phyloP scores from a whole-genome alignment of 495 filamentous ascomycete genomes.

The Aspergillus taichungensis region DNA sequence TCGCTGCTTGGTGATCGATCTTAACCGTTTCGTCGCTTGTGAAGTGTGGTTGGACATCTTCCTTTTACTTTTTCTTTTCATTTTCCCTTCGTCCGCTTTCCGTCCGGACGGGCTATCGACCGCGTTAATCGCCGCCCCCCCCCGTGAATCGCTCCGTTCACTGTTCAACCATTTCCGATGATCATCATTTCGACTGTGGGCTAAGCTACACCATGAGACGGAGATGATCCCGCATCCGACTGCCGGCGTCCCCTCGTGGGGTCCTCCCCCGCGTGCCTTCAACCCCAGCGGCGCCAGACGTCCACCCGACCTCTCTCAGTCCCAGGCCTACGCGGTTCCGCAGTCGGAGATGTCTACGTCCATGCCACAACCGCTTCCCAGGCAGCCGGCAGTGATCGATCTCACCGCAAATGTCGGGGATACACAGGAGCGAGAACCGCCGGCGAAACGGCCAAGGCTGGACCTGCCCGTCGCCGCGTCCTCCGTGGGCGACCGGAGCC shows the following conservation, averaged over 20 bases:
- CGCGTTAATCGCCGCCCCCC: no score
- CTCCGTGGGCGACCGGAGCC: slow-evolving; percentile 14
- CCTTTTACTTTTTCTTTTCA: no score
- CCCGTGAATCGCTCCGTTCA: no score
- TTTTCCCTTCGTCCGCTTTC: no score
- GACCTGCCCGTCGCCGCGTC: slow-evolving; percentile 20
- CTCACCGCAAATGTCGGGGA: slow-evolving; percentile 24
- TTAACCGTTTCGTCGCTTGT: no score
- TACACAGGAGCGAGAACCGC: slow-evolving; percentile 31
- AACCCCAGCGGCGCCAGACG: slow-evolving; percentile 27
- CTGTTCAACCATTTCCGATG: slow-evolving; percentile 8
- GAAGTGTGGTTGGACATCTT: no score
- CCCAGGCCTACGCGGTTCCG: slow-evolving; percentile 18
- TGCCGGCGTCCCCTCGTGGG: slow-evolving; percentile 37
- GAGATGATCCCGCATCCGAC: slow-evolving; percentile 42
- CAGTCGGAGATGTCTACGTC: slow-evolving; percentile 20
- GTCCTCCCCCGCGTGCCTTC: slow-evolving; percentile 28
- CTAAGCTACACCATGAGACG: slow-evolving; percentile 34
- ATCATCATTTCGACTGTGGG: slow-evolving; percentile 11
- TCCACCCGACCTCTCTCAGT: slow-evolving; percentile 18
- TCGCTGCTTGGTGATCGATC: no score
- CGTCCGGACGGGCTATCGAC: no score
- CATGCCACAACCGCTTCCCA: slow-evolving; percentile 16
- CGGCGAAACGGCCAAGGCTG: slow-evolving; percentile 31
- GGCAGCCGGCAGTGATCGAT: slow-evolving; percentile 32